A percentile compares a stretch with the other conserved stretches of the same genome.
phyloP scores from a whole-genome alignment of 805 yeast species.

The Komagataella kurtzmanii region DNA sequence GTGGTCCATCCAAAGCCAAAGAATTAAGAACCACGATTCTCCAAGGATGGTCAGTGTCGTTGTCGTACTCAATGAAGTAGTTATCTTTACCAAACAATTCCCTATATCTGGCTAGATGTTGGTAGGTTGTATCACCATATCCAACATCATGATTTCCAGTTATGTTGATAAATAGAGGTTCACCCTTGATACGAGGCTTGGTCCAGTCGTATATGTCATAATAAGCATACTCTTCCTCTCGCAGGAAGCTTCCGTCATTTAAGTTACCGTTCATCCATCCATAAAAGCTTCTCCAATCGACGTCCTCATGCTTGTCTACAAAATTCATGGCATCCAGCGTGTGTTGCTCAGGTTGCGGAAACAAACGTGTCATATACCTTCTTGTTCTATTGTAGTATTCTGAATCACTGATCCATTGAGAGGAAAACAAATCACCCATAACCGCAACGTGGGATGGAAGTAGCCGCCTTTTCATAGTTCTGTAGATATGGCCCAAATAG shows the following conservation, averaged over 20 bases:
- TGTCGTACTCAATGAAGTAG: constrained; percentile 60
- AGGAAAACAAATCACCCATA: constrained; percentile 84
- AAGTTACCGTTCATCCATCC: constrained; percentile 17
- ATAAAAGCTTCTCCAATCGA: constrained; percentile 39
- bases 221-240: constrained; percentile 28
- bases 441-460: constrained; percentile 75
- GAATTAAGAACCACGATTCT: constrained; percentile 82
- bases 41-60: constrained; percentile 59
- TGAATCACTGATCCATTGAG: constrained; percentile 87
- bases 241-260: constrained; percentile 16
- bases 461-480: constrained; percentile 46
- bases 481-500: constrained; percentile 75
- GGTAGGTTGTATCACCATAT: constrained; percentile 90
- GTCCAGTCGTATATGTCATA: constrained; percentile 60
- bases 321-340: constrained; percentile 34
- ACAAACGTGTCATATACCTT: constrained; percentile 60
- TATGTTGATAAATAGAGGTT: constrained; percentile 66
- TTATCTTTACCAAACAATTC: constrained; percentile 75
- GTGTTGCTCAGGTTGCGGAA: constrained; percentile 42
- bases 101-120: constrained; percentile 72
- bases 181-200: constrained; percentile 24
- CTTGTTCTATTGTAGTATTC: constrained; percentile 75
- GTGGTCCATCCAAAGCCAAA: constrained; percentile 82
- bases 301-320: constrained; percentile 32
- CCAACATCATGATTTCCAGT: constrained; percentile 97